A percentile compares a stretch with the other conserved stretches of the same genome.
Conservation (phyloP, 345 rosid genomes). For the Garcia nutans region DNA sequence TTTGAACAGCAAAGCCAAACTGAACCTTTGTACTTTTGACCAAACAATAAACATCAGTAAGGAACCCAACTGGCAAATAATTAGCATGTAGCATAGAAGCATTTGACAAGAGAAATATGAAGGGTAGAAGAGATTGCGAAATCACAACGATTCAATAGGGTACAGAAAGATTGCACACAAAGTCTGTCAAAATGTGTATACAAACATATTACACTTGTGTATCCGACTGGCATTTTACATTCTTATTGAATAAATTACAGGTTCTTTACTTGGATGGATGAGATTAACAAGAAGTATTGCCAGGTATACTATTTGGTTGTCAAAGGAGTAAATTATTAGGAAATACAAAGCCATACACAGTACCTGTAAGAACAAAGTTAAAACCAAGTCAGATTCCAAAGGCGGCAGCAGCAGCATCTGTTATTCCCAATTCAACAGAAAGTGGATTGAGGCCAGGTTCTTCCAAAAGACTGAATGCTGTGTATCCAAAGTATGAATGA, state of each 20-base stretch:
- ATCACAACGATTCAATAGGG: no score
- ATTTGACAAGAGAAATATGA: no score
- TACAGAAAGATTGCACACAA: no score
- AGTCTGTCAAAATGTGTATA: no score
- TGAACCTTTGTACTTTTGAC: no score
- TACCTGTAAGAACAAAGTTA: not conserved
- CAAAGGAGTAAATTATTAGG: not conserved
- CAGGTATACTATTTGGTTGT: not conserved
- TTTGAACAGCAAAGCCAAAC: no score
- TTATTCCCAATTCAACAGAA: conserved; percentile 66
- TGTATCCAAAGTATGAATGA: conserved; percentile 76
- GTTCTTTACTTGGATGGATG: not conserved
- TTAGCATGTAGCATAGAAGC: no score
- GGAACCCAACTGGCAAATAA: no score
- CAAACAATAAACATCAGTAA: no score
- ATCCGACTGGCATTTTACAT: not conserved
- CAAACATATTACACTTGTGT: no score
- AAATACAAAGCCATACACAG: not conserved
- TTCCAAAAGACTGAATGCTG: conserved; percentile 85
- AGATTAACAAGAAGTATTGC: not conserved
- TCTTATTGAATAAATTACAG: not conserved
- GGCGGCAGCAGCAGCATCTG: conserved; percentile 42
- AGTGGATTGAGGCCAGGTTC: conserved; percentile 62
- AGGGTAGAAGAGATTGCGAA: no score
- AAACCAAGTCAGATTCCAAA: conserved; percentile 35